Evolutionary conservation across 441 rosid species (phyloP), one percentile per base, ranked within the genome.

Genomic region (Mallotus japonicus): DNA sequence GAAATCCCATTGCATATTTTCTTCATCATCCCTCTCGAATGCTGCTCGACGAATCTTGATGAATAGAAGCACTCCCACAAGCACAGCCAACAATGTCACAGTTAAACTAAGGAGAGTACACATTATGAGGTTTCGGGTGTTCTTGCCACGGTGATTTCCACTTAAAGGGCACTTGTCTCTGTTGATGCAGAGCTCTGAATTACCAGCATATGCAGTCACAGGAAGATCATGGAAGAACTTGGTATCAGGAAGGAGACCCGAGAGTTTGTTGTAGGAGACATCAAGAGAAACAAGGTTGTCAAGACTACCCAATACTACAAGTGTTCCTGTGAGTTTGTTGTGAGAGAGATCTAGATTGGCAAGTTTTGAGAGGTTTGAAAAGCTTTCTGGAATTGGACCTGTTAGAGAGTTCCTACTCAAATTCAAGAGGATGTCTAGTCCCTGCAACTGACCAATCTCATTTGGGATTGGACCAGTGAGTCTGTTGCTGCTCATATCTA

Each of bases 341-440:
- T 87, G 88, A 57, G 97, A 87, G 59, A 89, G 77, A 28, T 89
- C 94, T 69, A 89, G 77, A 68, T 80, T 83, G 67, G 92, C 88
- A 20, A 89, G 86, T 65, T 89, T 89, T 32, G 92, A 87, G 62
- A 89, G 86, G 73, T 78, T 81, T 5, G 85, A 66, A 76, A 87
- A 85, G 76, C 88, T 85, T 75, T 74, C 80, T 16, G 94, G 94
- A 66, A 89, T 76, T 40, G 86, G 75, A n/a, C 90, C 89, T 3
- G 85, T 80, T 7, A 89, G 79, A 70, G 83, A 75, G 72, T 89
- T 89, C 80, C 90, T 72, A 63, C 94, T 89, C 75, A 89, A 77
- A 77, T 87, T 89, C 78, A 89, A 71, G 57, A 87, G 83, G 76
- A 87, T 89, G 72, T 89, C 90, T 24, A 89, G 74, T 65, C 80